Conservation (phyloP, 164 flowering plant genomes). For the Dillenia turbinata region DNA sequence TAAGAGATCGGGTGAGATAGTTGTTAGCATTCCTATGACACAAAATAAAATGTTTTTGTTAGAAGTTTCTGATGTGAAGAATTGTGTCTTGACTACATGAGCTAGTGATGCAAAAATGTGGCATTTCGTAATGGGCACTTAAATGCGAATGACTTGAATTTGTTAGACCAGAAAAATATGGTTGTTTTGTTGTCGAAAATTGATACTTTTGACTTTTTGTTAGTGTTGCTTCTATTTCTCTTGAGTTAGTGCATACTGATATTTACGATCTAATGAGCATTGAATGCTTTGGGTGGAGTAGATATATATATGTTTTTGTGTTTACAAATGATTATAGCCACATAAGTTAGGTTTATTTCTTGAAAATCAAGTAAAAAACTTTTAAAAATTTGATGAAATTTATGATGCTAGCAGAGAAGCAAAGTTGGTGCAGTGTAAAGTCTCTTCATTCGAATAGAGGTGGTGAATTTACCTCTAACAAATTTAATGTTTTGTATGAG, state of each 20-base stretch:
- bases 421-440: not conserved
- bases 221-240: not conserved
- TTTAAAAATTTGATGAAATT: constrained; percentile 8
- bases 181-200: not conserved
- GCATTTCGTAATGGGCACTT: not conserved
- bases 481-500: constrained; percentile 6
- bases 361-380: constrained; percentile 5
- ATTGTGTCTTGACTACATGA: not conserved
- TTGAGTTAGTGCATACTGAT: not conserved
- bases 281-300: constrained; percentile 3
- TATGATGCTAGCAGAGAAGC: not conserved
- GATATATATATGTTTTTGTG: constrained; percentile 6
- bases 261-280: not conserved
- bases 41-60: not conserved
- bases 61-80: constrained; percentile 1
- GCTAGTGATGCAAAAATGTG: not conserved
- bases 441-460: constrained; percentile 9
- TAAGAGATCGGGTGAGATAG: not conserved
- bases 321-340: constrained; percentile 7
- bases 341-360: constrained; percentile 14
- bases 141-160: too few species aligned
- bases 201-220: not conserved
- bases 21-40: not conserved
- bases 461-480: constrained; percentile 6
- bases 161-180: not conserved